Percentiles rank a stretch among this genome's conserved stretches.
These are phyloP conservation scores for Geotrichum bryndzae DNA, from an alignment of 1,139 yeast genomes.

Conservation along the genomic window DNA sequence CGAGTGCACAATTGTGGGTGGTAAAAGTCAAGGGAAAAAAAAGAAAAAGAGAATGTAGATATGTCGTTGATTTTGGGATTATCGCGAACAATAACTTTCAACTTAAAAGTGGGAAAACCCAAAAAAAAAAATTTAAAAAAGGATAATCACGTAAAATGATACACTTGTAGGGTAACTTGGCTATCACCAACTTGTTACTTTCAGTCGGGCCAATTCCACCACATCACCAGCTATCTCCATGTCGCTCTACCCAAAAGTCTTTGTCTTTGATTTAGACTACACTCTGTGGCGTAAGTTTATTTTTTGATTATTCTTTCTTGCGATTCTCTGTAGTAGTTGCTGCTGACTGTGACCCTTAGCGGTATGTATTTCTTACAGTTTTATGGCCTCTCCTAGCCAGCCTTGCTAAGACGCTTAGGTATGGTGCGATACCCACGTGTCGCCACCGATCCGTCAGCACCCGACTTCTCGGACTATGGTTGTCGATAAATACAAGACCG, in stretches of 20 bases:
- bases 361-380: conserved; percentile 13
- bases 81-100: too few species aligned
- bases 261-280: conserved; percentile 71
- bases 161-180: too few species aligned
- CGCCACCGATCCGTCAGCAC: conserved; percentile 44
- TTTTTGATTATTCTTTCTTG: neutral
- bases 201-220: neutral
- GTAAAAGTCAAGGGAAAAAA: too few species aligned
- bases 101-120: too few species aligned
- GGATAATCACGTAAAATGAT: too few species aligned
- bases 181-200: too few species aligned
- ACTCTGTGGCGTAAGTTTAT: conserved; percentile 67
- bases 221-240: neutral
- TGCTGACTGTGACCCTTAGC: conserved; percentile 14
- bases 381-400: neutral
- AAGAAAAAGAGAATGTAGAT: too few species aligned
- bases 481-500: conserved; percentile 46
- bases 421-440: conserved; percentile 65
- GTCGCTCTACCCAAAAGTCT: conserved; percentile 46
- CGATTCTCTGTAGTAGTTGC: conserved; percentile 17
- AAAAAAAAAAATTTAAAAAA: too few species aligned
- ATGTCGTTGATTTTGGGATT: too few species aligned
- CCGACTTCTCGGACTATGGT: conserved; percentile 28
- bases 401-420: conserved; percentile 27
- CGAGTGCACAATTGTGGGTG: too few species aligned